These are phyloP conservation scores for Neurospora sp. DNA, from an alignment of 495 filamentous ascomycete genomes.

Conservation along the genomic window DNA sequence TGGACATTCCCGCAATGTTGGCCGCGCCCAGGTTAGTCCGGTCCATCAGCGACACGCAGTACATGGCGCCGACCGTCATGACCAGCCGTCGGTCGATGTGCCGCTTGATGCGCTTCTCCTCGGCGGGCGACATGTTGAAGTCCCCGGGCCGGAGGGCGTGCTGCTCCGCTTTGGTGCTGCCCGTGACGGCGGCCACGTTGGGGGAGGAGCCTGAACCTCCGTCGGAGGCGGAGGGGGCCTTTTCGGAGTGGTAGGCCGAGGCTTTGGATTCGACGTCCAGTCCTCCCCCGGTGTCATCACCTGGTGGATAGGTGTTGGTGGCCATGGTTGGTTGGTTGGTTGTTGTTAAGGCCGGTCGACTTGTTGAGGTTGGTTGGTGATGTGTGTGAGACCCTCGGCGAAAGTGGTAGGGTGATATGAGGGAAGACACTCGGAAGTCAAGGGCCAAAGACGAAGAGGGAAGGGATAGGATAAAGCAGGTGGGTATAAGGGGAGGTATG, in stretches of 20 bases:
- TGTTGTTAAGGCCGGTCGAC: background rate
- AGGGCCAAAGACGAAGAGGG: background rate
- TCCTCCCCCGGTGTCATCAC: background rate
- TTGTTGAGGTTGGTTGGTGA: background rate
- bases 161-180: background rate
- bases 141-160: slow-evolving; percentile 8
- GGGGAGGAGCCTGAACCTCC: background rate
- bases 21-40: slow-evolving; percentile 57
- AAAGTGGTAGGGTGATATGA: background rate
- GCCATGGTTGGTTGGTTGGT: background rate
- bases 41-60: slow-evolving; percentile 59
- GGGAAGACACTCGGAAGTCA: background rate
- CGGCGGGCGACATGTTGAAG: slow-evolving; percentile 24
- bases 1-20: slow-evolving; percentile 50
- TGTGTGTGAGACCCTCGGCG: background rate
- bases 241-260: background rate
- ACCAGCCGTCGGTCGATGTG: slow-evolving; percentile 55
- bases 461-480: background rate
- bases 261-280: background rate
- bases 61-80: slow-evolving; percentile 52
- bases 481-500: background rate
- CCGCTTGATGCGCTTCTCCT: slow-evolving; percentile 42
- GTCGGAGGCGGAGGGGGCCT: background rate
- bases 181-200: background rate
- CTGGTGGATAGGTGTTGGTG: background rate